Conservation (phyloP, 192 early-diverging fungal species). For the Thoreauomyces humboldtii region DNA sequence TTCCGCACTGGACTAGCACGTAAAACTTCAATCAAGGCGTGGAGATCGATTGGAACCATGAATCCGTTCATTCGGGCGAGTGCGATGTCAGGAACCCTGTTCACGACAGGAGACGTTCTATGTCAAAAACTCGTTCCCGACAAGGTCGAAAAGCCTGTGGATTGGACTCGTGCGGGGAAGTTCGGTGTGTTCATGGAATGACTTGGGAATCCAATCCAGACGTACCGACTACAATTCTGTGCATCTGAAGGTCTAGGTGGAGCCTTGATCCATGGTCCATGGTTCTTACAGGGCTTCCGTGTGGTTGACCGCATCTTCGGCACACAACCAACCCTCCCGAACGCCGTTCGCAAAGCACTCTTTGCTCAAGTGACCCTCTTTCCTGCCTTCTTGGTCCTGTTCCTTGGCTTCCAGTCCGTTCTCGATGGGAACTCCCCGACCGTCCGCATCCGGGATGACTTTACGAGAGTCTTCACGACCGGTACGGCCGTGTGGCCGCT, state of each 20-base stretch:
- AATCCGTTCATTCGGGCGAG: conserved; percentile 13
- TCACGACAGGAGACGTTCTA: conserved; percentile 28
- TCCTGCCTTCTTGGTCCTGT: conserved; percentile 11
- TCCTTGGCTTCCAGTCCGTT: conserved; percentile 15
- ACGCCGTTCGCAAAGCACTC: conserved; percentile 19
- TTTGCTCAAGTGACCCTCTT: conserved; percentile 26
- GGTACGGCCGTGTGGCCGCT: conserved; percentile 30
- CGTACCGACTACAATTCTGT: not conserved
- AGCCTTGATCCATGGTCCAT: conserved; percentile 38
- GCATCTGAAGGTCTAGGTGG: conserved; percentile 21
- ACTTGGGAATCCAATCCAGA: not conserved
- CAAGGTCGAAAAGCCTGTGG: not conserved
- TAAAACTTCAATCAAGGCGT: no score
- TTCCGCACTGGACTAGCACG: no score
- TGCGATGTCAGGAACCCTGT: conserved; percentile 27
- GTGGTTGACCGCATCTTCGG: conserved; percentile 30
- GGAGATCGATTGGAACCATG: no score
- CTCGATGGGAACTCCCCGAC: conserved; percentile 19
- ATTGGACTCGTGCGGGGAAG: conserved; percentile 26
- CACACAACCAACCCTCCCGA: not conserved
- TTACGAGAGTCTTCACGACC: conserved; percentile 25
- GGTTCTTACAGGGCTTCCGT: conserved; percentile 29
- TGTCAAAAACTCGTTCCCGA: conserved; percentile 25
- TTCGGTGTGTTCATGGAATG: conserved; percentile 15
- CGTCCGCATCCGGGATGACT: conserved; percentile 9